phyloP scores from a whole-genome alignment of 257 asterid species.

The Apocynum venetum region DNA sequence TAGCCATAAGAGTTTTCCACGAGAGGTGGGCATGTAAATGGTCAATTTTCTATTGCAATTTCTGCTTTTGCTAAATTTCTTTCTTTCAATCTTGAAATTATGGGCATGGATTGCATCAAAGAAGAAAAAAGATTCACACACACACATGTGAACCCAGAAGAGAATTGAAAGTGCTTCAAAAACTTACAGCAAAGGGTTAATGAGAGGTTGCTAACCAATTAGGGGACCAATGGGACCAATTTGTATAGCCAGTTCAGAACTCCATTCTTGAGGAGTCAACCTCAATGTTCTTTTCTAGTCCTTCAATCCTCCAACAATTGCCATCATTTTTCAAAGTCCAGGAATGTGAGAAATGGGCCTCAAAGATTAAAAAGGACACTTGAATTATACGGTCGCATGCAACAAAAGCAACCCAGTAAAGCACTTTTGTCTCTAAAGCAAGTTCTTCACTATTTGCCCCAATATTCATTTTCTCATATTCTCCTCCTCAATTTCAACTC shows the following conservation, averaged over 20 bases:
- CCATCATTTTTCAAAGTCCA: slow-evolving; percentile 40
- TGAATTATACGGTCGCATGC: slow-evolving; percentile 63
- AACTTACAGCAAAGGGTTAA: slow-evolving; percentile 34
- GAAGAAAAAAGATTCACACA: slow-evolving; percentile 1
- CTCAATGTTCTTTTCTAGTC: slow-evolving; percentile 48
- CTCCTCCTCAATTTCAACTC: neutral
- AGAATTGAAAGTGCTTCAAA: slow-evolving; percentile 24
- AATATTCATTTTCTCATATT: too few relatives aligned
- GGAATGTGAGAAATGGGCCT: slow-evolving; percentile 9
- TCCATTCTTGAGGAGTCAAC: slow-evolving; percentile 75
- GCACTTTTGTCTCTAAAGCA: slow-evolving; percentile 34
- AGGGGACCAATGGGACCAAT: slow-evolving; percentile 75
- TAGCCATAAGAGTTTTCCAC: neutral
- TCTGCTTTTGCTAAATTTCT: neutral
- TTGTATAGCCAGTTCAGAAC: slow-evolving; percentile 34
- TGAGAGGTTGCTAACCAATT: slow-evolving; percentile 41
- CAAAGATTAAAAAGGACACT: slow-evolving; percentile 17
- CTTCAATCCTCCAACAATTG: slow-evolving; percentile 51
- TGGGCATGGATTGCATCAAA: slow-evolving; percentile 9
- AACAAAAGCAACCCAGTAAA: slow-evolving; percentile 47
- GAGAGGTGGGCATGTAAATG: slow-evolving; percentile 1
- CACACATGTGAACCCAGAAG: slow-evolving; percentile 35
- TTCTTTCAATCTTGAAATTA: slow-evolving; percentile 6
- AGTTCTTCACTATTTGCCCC: slow-evolving; percentile 6
- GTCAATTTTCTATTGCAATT: slow-evolving; percentile 1